These are phyloP conservation scores for Centrapalus pauciflorus DNA, from an alignment of 129 eudicot species.

Conservation along the genomic window DNA sequence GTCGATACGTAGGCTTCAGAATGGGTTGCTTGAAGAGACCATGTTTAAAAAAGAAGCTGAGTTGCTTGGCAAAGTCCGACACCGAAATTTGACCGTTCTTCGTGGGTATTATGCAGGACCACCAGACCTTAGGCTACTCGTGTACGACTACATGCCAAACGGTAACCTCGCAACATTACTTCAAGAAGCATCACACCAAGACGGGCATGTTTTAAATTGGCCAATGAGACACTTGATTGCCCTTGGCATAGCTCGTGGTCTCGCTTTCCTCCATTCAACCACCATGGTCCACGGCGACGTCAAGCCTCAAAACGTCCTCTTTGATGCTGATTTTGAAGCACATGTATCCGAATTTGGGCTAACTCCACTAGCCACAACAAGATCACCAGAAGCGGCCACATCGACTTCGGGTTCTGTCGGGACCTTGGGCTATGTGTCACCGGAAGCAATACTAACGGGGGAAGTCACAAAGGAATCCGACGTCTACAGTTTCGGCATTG, in stretches of 20 bases:
- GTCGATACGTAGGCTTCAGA: conserved; percentile 61
- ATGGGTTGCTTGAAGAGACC: conserved; percentile 46
- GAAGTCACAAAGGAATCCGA: conserved; percentile 60
- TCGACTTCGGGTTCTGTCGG: conserved; percentile 65
- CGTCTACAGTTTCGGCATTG: conserved; percentile 90
- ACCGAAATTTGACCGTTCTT: conserved; percentile 76
- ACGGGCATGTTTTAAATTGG: conserved; percentile 93
- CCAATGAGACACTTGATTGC: conserved; percentile 97
- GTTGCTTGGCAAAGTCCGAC: conserved; percentile 65
- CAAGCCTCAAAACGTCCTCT: conserved; percentile 76
- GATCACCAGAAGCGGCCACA: conserved; percentile 39
- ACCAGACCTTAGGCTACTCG: conserved; percentile 64
- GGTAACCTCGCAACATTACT: conserved; percentile 82
- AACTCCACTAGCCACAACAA: conserved; percentile 29
- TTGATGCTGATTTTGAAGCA: conserved; percentile 94
- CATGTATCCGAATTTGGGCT: conserved; percentile 86
- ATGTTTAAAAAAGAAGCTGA: conserved; percentile 77
- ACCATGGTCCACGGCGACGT: conserved; percentile 72
- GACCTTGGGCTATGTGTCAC: conserved; percentile 63
- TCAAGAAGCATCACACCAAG: conserved; percentile 95
- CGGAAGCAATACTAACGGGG: conserved; percentile 56
- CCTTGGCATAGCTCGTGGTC: conserved; percentile 79
- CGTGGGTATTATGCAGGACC: conserved; percentile 91
- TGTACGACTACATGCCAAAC: conserved; percentile 92
- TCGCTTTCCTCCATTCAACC: conserved; percentile 61